A percentile compares a stretch with the other conserved stretches of the same genome.
phyloP scores from a whole-genome alignment of 2,329 filamentous ascomycete species.

The Aspergillus uvarum region DNA sequence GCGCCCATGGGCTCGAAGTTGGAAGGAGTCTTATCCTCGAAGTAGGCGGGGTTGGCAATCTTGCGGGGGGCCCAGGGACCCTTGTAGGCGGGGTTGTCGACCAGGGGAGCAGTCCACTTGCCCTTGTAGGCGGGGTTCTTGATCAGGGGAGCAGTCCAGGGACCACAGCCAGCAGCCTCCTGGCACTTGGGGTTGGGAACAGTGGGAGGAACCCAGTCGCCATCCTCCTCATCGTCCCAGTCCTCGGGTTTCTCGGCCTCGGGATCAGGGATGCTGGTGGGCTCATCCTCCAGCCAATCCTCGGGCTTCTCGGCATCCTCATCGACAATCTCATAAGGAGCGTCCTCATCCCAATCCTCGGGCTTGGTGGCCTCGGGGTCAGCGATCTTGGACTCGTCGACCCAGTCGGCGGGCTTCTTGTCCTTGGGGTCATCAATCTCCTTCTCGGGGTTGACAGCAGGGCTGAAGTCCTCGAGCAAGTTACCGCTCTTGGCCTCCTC shows the following conservation, averaged over 20 bases:
- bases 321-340: slow-evolving; percentile 92
- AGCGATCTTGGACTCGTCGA: slow-evolving; percentile 85
- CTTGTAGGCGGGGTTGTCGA: slow-evolving; percentile 99
- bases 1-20: slow-evolving; percentile 98
- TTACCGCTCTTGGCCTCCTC: slow-evolving; percentile 83
- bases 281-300: slow-evolving; percentile 94
- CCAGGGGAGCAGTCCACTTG: slow-evolving; percentile 90
- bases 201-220: slow-evolving; percentile 89
- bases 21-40: slow-evolving; percentile 92
- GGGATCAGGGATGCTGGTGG: slow-evolving; percentile 79
- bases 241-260: slow-evolving; percentile 97
- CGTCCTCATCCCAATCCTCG: slow-evolving; percentile 98
- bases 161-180: slow-evolving; percentile 88
- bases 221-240: slow-evolving; percentile 99
- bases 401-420: slow-evolving; percentile 92
- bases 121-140: slow-evolving; percentile 98
- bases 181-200: slow-evolving; percentile 95
- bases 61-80: slow-evolving; percentile 90
- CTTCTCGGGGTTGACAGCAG: slow-evolving; percentile 86
- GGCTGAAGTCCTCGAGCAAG: slow-evolving; percentile 89
- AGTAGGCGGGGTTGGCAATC: slow-evolving; percentile 96
- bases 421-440: slow-evolving; percentile 96
- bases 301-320: slow-evolving; percentile 87
- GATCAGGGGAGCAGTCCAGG: slow-evolving; percentile 88
- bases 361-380: slow-evolving; percentile 95